Conservation (phyloP, 2,329 filamentous ascomycete genomes). For the Aureobasidium mangrovei region DNA sequence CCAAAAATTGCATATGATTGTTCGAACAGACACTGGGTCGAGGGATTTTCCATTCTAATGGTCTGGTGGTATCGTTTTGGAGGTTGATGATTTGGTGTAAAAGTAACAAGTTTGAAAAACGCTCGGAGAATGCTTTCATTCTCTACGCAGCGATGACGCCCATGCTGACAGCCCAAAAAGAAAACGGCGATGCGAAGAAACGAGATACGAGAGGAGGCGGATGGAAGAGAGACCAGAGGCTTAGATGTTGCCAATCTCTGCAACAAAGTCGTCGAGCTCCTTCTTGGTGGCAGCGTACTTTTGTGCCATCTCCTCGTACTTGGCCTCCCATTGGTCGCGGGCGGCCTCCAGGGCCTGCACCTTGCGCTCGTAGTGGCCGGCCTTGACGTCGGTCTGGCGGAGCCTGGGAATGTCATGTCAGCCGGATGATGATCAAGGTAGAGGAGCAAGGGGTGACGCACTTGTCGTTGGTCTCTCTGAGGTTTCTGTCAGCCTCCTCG, state of each 20-base stretch:
- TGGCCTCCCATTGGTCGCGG: slow-evolving; percentile 89
- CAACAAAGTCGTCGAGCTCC: slow-evolving; percentile 83
- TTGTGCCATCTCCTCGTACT: slow-evolving; percentile 96
- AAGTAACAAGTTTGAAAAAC: slow-evolving; percentile 8
- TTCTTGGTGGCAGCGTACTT: slow-evolving; percentile 78
- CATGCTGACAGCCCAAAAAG: slow-evolving; percentile 12
- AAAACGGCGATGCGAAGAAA: slow-evolving; percentile 2
- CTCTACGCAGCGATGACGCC: slow-evolving; percentile 13
- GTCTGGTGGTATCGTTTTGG: slow-evolving; percentile 3
- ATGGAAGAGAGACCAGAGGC: slow-evolving; percentile 16
- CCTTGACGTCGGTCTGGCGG: slow-evolving; percentile 98
- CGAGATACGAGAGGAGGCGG: slow-evolving; percentile 10
- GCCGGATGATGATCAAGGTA: slow-evolving; percentile 12
- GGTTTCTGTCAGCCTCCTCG: slow-evolving; percentile 89
- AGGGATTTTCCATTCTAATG: background rate
- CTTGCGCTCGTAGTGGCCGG: slow-evolving; percentile 98
- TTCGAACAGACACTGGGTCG: background rate
- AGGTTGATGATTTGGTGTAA: slow-evolving; percentile 5
- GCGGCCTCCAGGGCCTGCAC: slow-evolving; percentile 90
- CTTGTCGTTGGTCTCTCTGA: slow-evolving; percentile 98
- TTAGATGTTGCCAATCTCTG: slow-evolving; percentile 90
- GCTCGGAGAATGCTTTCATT: slow-evolving; percentile 13
- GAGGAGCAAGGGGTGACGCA: slow-evolving; percentile 43
- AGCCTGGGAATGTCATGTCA: slow-evolving; percentile 52
- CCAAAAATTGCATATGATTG: slow-evolving; percentile 3